Evolutionary conservation across 345 rosid species (phyloP).

Genomic region (Firmiana major): DNA sequence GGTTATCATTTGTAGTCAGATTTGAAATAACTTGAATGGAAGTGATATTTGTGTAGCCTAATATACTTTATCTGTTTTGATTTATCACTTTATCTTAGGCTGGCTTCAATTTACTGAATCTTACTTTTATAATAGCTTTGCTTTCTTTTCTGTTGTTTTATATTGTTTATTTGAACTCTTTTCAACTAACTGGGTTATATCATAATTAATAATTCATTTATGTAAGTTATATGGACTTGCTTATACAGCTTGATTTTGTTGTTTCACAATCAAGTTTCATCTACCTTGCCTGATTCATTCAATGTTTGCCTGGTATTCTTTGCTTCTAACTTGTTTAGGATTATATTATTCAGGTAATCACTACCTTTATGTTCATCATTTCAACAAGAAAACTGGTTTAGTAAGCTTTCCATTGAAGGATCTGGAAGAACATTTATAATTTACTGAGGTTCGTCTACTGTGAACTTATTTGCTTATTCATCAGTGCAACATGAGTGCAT

Average conservation of each 20-base stretch:
- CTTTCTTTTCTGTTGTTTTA: not conserved
- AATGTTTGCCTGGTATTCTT: not conserved
- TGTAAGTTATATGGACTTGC: not conserved
- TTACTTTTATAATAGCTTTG: not conserved
- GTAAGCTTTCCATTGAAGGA: constrained; percentile 60
- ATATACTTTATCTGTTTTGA: not conserved
- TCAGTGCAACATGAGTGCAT: constrained; percentile 99
- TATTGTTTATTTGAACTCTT: not conserved
- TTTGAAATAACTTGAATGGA: not conserved
- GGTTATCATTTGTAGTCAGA: not conserved
- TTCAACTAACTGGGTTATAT: not conserved
- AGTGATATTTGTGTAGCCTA: not conserved
- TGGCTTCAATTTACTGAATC: not conserved
- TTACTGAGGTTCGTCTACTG: constrained; percentile 73
- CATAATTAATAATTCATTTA: not conserved
- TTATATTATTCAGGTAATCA: constrained; percentile 1
- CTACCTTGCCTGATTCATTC: not conserved
- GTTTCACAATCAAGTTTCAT: not conserved
- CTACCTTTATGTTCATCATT: not conserved
- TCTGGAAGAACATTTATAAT: constrained; percentile 43
- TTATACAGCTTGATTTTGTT: not conserved
- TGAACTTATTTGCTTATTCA: constrained; percentile 82
- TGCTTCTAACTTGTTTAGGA: not conserved
- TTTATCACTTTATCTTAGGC: not conserved
- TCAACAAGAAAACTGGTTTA: constrained; percentile 26